These are phyloP conservation scores for Pythium pectinolyticum DNA, from an alignment of 352 stramenopile genomes.

Conservation along the genomic window DNA sequence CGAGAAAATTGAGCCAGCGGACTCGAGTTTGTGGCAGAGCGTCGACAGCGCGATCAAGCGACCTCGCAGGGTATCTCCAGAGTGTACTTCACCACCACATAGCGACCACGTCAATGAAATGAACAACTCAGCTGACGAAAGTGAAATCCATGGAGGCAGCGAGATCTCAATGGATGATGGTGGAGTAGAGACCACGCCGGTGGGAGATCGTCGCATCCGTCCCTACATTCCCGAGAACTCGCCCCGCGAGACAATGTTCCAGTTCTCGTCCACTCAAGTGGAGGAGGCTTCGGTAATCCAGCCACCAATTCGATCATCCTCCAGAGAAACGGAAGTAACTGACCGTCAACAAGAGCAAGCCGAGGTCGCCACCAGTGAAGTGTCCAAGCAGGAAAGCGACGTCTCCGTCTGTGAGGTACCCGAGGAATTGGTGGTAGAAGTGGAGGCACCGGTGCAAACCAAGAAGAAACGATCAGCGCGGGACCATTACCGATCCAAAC, in stretches of 20 bases:
- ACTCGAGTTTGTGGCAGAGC: not conserved
- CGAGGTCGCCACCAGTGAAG: too few relatives aligned
- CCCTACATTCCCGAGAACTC: not conserved
- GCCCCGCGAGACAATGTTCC: not conserved
- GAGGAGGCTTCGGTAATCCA: too few relatives aligned
- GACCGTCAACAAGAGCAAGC: too few relatives aligned
- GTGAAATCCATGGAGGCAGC: not conserved
- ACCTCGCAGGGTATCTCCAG: not conserved
- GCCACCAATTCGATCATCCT: too few relatives aligned
- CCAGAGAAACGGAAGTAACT: too few relatives aligned
- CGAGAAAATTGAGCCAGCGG: not conserved
- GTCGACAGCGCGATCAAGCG: not conserved
- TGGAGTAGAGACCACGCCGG: not conserved
- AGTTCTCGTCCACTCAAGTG: slow-evolving; percentile 6
- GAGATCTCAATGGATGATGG: too few relatives aligned
- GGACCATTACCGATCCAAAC: slow-evolving; percentile 43
- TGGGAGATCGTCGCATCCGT: not conserved
- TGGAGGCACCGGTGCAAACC: not conserved
- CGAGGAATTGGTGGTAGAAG: not conserved
- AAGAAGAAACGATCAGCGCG: slow-evolving; percentile 23
- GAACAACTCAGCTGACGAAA: not conserved
- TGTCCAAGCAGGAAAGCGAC: not conserved
- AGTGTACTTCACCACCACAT: not conserved
- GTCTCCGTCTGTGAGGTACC: not conserved
- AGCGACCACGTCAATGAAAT: not conserved